Evolutionary conservation across 2,329 filamentous ascomycete species (phyloP), one percentile per base, ranked within the genome.

Genomic region (Zopfia rhizophila): DNA sequence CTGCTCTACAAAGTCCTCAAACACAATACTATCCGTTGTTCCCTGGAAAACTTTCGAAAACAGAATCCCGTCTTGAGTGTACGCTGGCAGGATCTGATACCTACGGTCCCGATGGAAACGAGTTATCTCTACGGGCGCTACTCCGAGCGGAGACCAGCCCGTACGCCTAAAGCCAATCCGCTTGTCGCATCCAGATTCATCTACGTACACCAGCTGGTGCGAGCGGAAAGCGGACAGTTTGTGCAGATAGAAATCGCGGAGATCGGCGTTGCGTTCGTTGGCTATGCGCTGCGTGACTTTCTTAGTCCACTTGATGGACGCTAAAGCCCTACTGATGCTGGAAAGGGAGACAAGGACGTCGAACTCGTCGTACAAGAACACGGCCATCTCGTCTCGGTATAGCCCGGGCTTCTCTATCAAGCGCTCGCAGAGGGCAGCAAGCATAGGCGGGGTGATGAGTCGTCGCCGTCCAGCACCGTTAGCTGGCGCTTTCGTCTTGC

Each of bases 1-100:
- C 27, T 52, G 38, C 38, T 50, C 42, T 22, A 52, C 37, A 27
- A 35, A 52, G 42, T 52, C 48, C 18, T 55, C 36, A 14, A 53
- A 53, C 4, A 54, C 30, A 2, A 28, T 38, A 37, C 51, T 30
- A 18, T 51, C 47, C 10, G 39, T 54, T 10, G 33, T 46, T 7
- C 51, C 46, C 23, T 54, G 23, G 29, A 14, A 53, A 13, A 53
- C 37, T n/a, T 24, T 7, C 3, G 19, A 50, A 8, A 50, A 18
- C 24, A 50, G 17, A 22, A 45, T n/a, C n/a, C n/a, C n/a, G n/a
- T n/a, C n/a, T 8, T 27, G 24, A 27, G n/a, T 27, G 24, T 27
- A 27, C 8, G 24, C 24, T 27, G 24, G n/a, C 8, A 27, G n/a
- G n/a, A 27, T 27, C 24, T 27, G 24, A 27, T 27, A 27, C 24